phyloP scores from a whole-genome alignment of 176 grass and related monocot species.

The Metroxylon sagu region DNA sequence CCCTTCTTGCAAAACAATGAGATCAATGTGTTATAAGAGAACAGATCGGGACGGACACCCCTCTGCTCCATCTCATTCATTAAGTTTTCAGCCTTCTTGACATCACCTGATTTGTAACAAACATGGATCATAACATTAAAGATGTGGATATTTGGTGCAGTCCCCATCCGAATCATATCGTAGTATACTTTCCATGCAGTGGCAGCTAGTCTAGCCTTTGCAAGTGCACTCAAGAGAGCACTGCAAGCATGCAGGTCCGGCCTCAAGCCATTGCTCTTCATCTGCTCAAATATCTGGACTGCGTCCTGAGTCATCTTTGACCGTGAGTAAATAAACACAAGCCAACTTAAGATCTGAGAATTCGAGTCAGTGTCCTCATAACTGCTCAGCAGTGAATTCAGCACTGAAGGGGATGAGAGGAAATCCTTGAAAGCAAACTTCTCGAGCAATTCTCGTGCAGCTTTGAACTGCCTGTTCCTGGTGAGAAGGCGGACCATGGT shows the following conservation, averaged over 20 bases:
- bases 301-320: constrained; percentile 34
- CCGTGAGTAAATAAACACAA: constrained; percentile 23
- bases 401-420: constrained; percentile 32
- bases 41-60: constrained; percentile 34
- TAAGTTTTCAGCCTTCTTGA: constrained; percentile 29
- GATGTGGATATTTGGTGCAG: constrained; percentile 52
- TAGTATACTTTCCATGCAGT: constrained; percentile 64
- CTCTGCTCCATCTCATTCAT: constrained; percentile 46
- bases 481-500: constrained; percentile 42
- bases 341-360: constrained; percentile 33
- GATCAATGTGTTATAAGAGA: constrained; percentile 79
- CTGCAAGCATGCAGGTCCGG: constrained; percentile 55
- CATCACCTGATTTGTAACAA: constrained; percentile 60
- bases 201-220: constrained; percentile 48
- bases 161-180: constrained; percentile 28
- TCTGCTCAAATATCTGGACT: constrained; percentile 30
- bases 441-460: constrained; percentile 23
- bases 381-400: constrained; percentile 17
- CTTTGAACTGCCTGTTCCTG: constrained; percentile 11
- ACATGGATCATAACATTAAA: constrained; percentile 90
- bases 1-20: constrained; percentile 65
- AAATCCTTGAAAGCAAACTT: constrained; percentile 32
- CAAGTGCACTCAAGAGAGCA: constrained; percentile 46
- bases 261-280: constrained; percentile 16
- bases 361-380: constrained; percentile 4